Conservation (phyloP, 176 grass and related monocot species). For the Coix lacrymajobi region DNA sequence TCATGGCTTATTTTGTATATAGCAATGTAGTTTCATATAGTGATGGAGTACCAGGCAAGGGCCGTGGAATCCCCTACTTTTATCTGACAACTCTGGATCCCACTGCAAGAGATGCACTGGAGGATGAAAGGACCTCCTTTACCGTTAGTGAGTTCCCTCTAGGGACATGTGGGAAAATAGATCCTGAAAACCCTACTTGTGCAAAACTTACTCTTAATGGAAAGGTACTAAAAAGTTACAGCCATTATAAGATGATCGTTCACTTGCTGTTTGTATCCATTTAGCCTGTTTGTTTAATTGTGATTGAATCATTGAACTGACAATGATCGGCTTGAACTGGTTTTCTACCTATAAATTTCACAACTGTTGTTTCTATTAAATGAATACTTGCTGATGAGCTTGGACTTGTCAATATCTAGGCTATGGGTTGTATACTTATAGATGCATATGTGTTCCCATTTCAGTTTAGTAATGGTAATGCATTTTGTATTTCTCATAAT, state of each 20-base stretch:
- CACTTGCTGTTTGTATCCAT: not conserved
- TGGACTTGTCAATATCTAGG: not conserved
- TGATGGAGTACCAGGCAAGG: constrained; percentile 58
- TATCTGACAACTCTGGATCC: constrained; percentile 91
- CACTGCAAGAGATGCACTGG: constrained; percentile 71
- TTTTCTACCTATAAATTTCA: not conserved
- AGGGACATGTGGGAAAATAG: constrained; percentile 66
- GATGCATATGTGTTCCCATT: not conserved
- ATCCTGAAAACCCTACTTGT: constrained; percentile 96
- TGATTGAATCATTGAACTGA: not conserved
- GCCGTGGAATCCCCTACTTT: constrained; percentile 69
- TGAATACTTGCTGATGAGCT: not conserved
- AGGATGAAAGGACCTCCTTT: constrained; percentile 77
- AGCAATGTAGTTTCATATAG: constrained; percentile 98
- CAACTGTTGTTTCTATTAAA: not conserved
- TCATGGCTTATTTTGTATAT: not conserved
- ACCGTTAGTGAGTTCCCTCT: constrained; percentile 90
- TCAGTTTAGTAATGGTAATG: not conserved
- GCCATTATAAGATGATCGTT: not conserved
- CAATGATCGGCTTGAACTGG: not conserved
- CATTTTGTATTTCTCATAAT: not conserved
- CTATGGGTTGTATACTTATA: not conserved
- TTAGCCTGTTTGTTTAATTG: not conserved
- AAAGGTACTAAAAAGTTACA: constrained; percentile 46
- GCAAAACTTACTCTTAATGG: constrained; percentile 93